phyloP scores from a whole-genome alignment of 306 rosid genomes.

The Trifolium dubium region DNA sequence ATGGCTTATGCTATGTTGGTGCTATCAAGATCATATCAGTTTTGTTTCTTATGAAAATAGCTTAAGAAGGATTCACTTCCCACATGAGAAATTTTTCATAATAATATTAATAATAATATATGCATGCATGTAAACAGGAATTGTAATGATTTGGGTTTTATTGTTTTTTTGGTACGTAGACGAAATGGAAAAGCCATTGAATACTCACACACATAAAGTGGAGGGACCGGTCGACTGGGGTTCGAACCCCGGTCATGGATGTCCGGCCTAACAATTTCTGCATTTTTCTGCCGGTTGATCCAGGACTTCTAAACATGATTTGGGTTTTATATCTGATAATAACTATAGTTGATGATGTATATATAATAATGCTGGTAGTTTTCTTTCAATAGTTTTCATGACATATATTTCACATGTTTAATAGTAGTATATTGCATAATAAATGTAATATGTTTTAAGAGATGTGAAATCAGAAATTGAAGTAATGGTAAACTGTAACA shows the following conservation, averaged over 20 bases:
- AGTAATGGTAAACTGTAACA: neutral
- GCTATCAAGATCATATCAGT: neutral
- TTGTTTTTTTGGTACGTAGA: too few species aligned
- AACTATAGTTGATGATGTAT: neutral
- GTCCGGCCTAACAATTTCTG: too few species aligned
- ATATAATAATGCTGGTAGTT: constrained; percentile 25
- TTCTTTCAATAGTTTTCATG: constrained; percentile 30
- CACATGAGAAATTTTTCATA: constrained; percentile 14
- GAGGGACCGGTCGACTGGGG: too few species aligned
- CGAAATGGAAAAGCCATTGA: too few species aligned
- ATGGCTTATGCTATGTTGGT: constrained; percentile 20
- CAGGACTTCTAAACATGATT: too few species aligned
- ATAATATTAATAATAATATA: constrained; percentile 32
- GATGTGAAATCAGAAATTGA: constrained; percentile 8
- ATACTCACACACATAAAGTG: too few species aligned
- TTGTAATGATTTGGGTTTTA: constrained; percentile 20
- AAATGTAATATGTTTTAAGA: constrained; percentile 9
- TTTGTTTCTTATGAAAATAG: constrained; percentile 36
- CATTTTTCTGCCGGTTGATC: too few species aligned
- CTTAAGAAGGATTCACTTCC: neutral
- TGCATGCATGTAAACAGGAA: constrained; percentile 26
- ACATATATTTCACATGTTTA: constrained; percentile 14
- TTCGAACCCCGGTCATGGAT: too few species aligned
- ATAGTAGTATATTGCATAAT: constrained; percentile 8
- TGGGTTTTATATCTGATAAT: too few species aligned